Conservation (phyloP, 1,284 basidiomycete genomes). For the Ganoderma multipileum region DNA sequence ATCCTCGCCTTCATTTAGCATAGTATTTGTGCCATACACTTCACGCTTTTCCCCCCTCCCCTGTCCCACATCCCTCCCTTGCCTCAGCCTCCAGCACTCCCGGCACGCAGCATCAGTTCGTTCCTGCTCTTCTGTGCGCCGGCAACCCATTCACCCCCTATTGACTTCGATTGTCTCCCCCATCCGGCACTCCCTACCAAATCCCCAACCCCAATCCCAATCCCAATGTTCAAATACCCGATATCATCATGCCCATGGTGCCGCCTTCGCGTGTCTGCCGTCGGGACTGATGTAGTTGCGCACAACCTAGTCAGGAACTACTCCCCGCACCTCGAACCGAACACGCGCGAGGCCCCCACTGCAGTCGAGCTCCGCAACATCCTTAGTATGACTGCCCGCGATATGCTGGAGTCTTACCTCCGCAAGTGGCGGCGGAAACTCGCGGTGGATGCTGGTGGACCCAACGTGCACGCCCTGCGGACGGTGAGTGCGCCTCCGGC, state of each 20-base stretch:
- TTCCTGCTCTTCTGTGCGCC: conserved; percentile 26
- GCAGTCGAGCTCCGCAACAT: conserved; percentile 71
- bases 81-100: conserved; percentile 12
- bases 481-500: conserved; percentile 25
- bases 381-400: conserved; percentile 63
- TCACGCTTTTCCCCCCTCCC: conserved; percentile 1
- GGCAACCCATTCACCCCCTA: conserved; percentile 34
- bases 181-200: conserved; percentile 13
- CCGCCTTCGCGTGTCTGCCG: conserved; percentile 32
- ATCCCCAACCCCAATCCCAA: background rate
- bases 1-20: conserved; percentile 24
- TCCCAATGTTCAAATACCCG: background rate
- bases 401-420: conserved; percentile 74
- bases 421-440: conserved; percentile 51
- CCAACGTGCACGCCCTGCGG: conserved; percentile 27
- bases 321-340: conserved; percentile 81
- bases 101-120: conserved; percentile 19
- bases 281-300: conserved; percentile 80
- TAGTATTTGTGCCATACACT: conserved; percentile 31
- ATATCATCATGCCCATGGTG: conserved; percentile 3
- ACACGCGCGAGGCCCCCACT: conserved; percentile 70
- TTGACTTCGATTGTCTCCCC: conserved; percentile 35
- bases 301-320: conserved; percentile 90
- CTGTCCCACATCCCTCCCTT: conserved; percentile 16
- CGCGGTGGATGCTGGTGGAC: conserved; percentile 28